Conservation (phyloP, 75 land plant species). For the Larix kaempferi region DNA sequence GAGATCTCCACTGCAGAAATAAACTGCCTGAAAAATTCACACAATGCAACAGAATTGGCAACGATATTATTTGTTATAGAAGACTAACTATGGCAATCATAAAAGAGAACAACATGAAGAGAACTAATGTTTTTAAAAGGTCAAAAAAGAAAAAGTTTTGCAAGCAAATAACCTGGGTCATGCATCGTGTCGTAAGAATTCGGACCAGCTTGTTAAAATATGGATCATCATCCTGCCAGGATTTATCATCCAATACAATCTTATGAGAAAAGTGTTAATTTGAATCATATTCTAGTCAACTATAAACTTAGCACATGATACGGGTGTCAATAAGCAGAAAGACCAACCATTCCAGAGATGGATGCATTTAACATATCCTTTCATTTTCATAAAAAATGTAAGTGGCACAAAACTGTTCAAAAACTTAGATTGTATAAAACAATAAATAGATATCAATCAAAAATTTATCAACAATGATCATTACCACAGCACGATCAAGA, state of each 20-base stretch:
- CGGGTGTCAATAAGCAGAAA: neutral
- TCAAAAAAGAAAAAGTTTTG: neutral
- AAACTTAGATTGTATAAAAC: neutral
- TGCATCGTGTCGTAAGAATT: conserved; percentile 95
- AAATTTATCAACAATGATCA: neutral
- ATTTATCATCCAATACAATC: neutral
- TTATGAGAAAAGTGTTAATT: neutral
- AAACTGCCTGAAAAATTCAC: conserved; percentile 71
- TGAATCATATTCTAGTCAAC: neutral
- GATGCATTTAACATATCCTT: neutral
- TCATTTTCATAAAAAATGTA: neutral
- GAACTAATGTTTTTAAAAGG: neutral
- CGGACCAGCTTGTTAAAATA: conserved; percentile 96
- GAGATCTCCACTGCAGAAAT: conserved; percentile 97
- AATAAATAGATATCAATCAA: neutral
- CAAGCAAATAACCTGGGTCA: conserved; percentile 80
- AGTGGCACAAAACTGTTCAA: too few relatives aligned
- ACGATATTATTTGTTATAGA: neutral
- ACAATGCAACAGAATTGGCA: neutral
- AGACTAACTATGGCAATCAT: neutral
- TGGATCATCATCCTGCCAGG: conserved; percentile 85
- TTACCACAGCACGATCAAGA: conserved; percentile 93
- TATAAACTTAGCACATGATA: neutral
- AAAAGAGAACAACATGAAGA: neutral
- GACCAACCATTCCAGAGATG: neutral